These are phyloP conservation scores for Hyaloscypha hepaticicola DNA, from an alignment of 495 filamentous ascomycete genomes.

Conservation along the genomic window DNA sequence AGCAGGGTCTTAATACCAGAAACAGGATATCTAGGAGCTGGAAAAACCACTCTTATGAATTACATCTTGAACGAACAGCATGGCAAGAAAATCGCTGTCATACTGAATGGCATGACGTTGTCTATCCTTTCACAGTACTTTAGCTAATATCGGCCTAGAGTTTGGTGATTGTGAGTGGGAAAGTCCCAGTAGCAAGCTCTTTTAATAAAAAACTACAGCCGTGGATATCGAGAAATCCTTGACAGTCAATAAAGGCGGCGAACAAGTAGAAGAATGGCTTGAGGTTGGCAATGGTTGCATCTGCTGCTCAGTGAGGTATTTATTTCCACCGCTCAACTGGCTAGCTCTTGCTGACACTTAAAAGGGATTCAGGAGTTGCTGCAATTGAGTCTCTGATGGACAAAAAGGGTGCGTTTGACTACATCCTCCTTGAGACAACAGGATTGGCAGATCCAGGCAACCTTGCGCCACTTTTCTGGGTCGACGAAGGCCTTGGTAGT, in stretches of 20 bases:
- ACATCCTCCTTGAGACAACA: conserved; percentile 96
- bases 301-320: conserved; percentile 94
- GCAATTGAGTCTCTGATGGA: conserved; percentile 98
- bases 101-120: conserved; percentile 71
- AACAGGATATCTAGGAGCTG: conserved; percentile 80
- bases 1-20: conserved; percentile 6
- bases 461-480: conserved; percentile 94
- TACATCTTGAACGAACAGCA: conserved; percentile 92
- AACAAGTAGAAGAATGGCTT: conserved; percentile 91
- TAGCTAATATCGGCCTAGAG: conserved; percentile 49
- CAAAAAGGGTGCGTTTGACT: conserved; percentile 90
- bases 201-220: conserved; percentile 47
- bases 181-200: not conserved
- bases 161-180: conserved; percentile 82
- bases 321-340: not conserved
- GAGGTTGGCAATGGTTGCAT: conserved; percentile 96
- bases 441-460: conserved; percentile 95
- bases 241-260: conserved; percentile 80
- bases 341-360: conserved; percentile 9
- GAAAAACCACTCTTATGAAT: conserved; percentile 94
- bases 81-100: conserved; percentile 96
- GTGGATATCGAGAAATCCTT: conserved; percentile 92
- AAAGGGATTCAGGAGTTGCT: conserved; percentile 82
- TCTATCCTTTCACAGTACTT: not conserved
- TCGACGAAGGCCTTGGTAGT: conserved; percentile 91